These are phyloP conservation scores for Tuber brumale DNA, from an alignment of 495 filamentous ascomycete genomes.

Conservation along the genomic window DNA sequence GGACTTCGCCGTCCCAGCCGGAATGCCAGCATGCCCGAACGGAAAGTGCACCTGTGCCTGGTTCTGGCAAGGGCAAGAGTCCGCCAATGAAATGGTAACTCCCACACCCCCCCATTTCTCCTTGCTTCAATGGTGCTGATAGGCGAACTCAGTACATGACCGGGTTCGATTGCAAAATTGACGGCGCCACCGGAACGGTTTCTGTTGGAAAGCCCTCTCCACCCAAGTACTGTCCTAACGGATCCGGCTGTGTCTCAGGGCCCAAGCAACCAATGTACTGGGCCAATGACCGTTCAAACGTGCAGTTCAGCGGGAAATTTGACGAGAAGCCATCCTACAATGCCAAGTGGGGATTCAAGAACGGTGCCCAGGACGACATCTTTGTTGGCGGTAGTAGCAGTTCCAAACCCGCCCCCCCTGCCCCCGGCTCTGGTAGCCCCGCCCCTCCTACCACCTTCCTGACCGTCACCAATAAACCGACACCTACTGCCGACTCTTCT, in stretches of 20 bases:
- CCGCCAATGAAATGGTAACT: conserved; percentile 43
- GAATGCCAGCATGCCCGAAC: conserved; percentile 48
- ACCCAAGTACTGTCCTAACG: conserved; percentile 47
- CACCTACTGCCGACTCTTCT: neutral
- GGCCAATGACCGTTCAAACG: conserved; percentile 46
- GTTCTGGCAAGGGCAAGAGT: conserved; percentile 54
- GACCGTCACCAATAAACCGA: neutral
- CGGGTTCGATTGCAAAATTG: conserved; percentile 52
- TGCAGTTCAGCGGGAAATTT: conserved; percentile 38
- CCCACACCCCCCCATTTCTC: conserved; percentile 42
- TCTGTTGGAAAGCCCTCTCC: conserved; percentile 44
- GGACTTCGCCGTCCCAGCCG: conserved; percentile 48
- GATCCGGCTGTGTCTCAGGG: conserved; percentile 47
- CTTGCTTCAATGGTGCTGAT: neutral
- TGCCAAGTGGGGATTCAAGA: conserved; percentile 44
- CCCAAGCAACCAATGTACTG: conserved; percentile 48
- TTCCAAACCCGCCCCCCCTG: neutral
- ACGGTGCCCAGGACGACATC: conserved; percentile 50
- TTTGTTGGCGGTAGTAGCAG: conserved; percentile 30
- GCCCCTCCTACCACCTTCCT: conserved; percentile 5
- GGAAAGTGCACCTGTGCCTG: conserved; percentile 54
- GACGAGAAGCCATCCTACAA: conserved; percentile 45
- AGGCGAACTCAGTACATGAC: conserved; percentile 47
- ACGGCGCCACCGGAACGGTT: conserved; percentile 44
- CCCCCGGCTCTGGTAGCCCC: neutral